Conservation (phyloP, 495 filamentous ascomycete genomes). For the Rhypophila decipiens region DNA sequence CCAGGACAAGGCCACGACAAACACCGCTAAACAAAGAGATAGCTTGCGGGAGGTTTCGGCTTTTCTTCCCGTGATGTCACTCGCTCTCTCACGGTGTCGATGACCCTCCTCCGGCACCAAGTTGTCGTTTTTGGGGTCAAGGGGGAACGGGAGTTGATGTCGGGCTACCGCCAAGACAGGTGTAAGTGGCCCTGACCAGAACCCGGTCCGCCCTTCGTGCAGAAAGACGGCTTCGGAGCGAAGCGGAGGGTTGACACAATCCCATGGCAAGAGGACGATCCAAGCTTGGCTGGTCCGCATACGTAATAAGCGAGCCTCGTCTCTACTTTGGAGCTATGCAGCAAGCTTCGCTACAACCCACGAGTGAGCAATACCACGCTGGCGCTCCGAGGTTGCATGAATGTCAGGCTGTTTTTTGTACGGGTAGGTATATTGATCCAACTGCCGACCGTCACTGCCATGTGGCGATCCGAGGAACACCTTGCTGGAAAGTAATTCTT, state of each 20-base stretch:
- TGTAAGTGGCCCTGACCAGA: constrained; percentile 5
- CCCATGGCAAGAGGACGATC: too few relatives aligned
- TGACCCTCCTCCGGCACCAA: too few relatives aligned
- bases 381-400: constrained; percentile 7
- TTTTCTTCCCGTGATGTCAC: neutral
- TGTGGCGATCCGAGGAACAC: constrained; percentile 4
- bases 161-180: constrained; percentile 6
- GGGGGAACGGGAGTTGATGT: constrained; percentile 2
- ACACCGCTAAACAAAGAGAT: too few relatives aligned
- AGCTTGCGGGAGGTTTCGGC: neutral
- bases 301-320: neutral
- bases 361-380: constrained; percentile 4
- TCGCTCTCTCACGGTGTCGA: neutral
- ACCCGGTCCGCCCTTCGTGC: constrained; percentile 14
- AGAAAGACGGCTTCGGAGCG: neutral
- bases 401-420: neutral
- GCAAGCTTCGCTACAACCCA: neutral
- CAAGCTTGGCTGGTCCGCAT: neutral
- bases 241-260: too few relatives aligned
- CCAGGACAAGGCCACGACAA: too few relatives aligned
- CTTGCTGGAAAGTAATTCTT: constrained; percentile 3
- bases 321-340: neutral
- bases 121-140: neutral
- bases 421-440: constrained; percentile 13
- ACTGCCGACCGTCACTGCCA: constrained; percentile 17